Base-by-base conservation (phyloP, 257 asterid species). In the Plantago elongata region DNA sequence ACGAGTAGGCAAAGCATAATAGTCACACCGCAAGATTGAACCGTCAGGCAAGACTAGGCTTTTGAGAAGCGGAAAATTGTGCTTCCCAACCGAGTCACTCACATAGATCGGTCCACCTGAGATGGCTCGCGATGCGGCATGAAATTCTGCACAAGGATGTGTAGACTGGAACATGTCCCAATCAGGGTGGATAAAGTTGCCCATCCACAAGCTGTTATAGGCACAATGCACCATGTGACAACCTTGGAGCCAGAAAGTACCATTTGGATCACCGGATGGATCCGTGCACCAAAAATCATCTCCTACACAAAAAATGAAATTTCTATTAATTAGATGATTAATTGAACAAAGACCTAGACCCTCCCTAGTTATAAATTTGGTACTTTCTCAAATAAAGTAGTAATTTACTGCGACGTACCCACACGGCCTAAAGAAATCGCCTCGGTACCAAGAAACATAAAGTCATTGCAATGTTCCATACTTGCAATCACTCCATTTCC, bases 201-300 rank as follows among this genome's bases (percentile, higher is more conserved):
- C 96, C 96, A 90, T 90, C 98, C 98, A 90, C 45, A 90, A 69
- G 48, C 98, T 90, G 66, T 90, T 90, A 83, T 83, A 90, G 45
- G 98, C 96, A 72, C 98, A 90, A 63, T 90, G 98, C 61, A 90
- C 98, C 98, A 90, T 90, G 86, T 90, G 98, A 56, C 98, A 90
- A 1, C 98, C 98, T 75, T 90, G 98, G 38, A 90, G 68, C 96
- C 98, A 90, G 64, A 90, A 90, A 3, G 96, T 90, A 60, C 94
- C 98, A 34, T 85, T 88, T 16, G 95, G 95, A 57, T 90, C 95
- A 3, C 98, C 98, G 10, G 96, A 85, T 13, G 94, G 94, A 66
- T 90, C 98, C 0, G 96, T 85, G 77, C 98, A 90, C 98, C 98
- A 90, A 62, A 88, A 90, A 57, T 90, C 98, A 59, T 90, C 98